Conservation (phyloP, 2,329 filamentous ascomycete species). For the Trichophyton equinum region DNA sequence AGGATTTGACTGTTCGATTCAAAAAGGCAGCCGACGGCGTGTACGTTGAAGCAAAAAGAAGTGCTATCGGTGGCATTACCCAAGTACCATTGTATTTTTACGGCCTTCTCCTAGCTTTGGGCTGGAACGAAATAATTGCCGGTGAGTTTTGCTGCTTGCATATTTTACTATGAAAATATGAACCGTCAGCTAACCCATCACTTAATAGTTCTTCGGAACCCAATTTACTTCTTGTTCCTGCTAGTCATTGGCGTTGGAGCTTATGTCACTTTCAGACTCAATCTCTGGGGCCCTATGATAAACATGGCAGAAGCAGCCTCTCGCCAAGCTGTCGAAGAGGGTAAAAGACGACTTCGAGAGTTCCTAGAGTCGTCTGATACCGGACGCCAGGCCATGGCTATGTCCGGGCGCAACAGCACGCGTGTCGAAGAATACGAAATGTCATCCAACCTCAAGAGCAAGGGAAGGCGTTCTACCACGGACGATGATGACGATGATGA, state of each 20-base stretch:
- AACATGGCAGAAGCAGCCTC: conserved; percentile 88
- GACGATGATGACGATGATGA: conserved; percentile 10
- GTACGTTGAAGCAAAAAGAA: conserved; percentile 94
- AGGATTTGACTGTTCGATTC: conserved; percentile 86
- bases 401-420: conserved; percentile 40
- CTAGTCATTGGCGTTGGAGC: conserved; percentile 62
- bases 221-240: conserved; percentile 80
- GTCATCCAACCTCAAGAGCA: conserved; percentile 18
- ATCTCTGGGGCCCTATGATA: conserved; percentile 88
- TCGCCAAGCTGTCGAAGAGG: conserved; percentile 75
- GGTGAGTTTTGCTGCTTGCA: conserved; percentile 45
- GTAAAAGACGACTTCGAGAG: conserved; percentile 79
- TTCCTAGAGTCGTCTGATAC: conserved; percentile 82
- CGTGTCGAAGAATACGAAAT: conserved; percentile 48
- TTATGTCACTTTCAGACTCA: conserved; percentile 86
- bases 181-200: neutral
- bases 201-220: conserved; percentile 71
- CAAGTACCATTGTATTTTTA: conserved; percentile 96
- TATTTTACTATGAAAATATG: neutral
- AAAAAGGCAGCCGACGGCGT: conserved; percentile 98
- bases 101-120: conserved; percentile 70
- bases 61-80: conserved; percentile 87
- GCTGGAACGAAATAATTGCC: conserved; percentile 97
- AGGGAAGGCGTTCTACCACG: neutral
- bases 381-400: conserved; percentile 67